Conservation (phyloP, 148 eudicot species). For the Chenopodium formosanum region DNA sequence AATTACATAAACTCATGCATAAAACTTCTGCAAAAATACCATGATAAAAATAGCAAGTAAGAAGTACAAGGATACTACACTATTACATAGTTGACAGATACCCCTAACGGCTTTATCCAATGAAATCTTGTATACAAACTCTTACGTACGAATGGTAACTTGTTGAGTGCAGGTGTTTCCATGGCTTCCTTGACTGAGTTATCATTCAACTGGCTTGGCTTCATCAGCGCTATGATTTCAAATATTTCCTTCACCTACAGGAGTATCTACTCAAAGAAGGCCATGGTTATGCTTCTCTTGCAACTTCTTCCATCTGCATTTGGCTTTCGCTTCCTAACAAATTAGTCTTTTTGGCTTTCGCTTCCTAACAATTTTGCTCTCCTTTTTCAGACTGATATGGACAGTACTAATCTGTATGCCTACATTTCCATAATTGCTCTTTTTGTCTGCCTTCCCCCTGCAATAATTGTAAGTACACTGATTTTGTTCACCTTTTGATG, state of each 20-base stretch:
- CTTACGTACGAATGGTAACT: background rate
- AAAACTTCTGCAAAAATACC: background rate
- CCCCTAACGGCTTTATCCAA: too few species aligned
- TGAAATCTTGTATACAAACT: background rate
- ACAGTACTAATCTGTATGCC: slow-evolving; percentile 95
- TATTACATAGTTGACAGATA: too few species aligned
- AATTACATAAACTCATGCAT: background rate
- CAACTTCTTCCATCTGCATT: background rate
- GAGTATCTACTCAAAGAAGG: slow-evolving; percentile 97
- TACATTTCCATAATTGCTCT: slow-evolving; percentile 96
- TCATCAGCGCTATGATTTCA: slow-evolving; percentile 97
- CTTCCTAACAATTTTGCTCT: slow-evolving; percentile 15
- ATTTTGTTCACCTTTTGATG: background rate
- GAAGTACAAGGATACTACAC: too few species aligned
- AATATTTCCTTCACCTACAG: slow-evolving; percentile 99
- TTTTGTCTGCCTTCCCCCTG: slow-evolving; percentile 89
- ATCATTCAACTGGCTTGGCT: slow-evolving; percentile 95
- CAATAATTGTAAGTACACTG: slow-evolving; percentile 66
- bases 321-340: too few species aligned
- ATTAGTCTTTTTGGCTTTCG: background rate
- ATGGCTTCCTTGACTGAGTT: slow-evolving; percentile 96
- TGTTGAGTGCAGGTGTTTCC: slow-evolving; percentile 74
- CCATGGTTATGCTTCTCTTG: slow-evolving; percentile 63
- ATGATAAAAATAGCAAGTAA: too few species aligned
- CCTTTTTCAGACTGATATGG: slow-evolving; percentile 92